Conservation (phyloP, 2,329 filamentous ascomycete genomes). For the Graphilbum sp. region DNA sequence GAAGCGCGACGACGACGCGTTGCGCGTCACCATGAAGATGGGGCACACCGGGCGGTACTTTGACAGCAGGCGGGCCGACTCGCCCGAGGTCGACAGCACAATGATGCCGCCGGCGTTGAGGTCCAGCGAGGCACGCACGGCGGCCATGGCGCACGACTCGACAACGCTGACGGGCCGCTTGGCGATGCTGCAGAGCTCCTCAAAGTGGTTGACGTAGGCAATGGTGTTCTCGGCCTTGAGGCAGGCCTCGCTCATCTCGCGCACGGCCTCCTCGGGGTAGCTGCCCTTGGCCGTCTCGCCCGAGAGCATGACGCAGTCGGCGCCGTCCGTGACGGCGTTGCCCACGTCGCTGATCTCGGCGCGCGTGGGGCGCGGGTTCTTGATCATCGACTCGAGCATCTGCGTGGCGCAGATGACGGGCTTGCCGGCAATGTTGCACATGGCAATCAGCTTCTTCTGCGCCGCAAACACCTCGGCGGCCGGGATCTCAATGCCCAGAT, state of each 20-base stretch:
- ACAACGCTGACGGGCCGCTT: constrained; percentile 72
- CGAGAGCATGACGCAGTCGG: constrained; percentile 99
- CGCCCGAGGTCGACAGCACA: constrained; percentile 87
- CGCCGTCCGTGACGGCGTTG: constrained; percentile 92
- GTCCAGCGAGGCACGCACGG: constrained; percentile 87
- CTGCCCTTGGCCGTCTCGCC: constrained; percentile 96
- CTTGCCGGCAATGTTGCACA: constrained; percentile 99
- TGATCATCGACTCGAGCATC: constrained; percentile 99
- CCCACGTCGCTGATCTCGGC: constrained; percentile 98
- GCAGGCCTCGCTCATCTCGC: constrained; percentile 97
- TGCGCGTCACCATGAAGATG: constrained; percentile 98
- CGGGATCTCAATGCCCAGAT: constrained; percentile 95
- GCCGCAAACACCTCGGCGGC: constrained; percentile 97
- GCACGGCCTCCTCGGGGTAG: constrained; percentile 84
- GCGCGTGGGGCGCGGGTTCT: constrained; percentile 95
- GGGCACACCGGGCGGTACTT: constrained; percentile 98
- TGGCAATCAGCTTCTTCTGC: constrained; percentile 99
- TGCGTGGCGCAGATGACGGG: constrained; percentile 97
- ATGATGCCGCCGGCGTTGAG: constrained; percentile 93
- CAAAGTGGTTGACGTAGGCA: constrained; percentile 90
- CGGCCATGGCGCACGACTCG: constrained; percentile 94
- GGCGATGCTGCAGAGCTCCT: constrained; percentile 76
- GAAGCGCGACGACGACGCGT: constrained; percentile 68
- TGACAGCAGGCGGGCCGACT: constrained; percentile 85
- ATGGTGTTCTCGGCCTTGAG: constrained; percentile 94